A percentile compares a stretch with the other conserved stretches of the same genome.
Conservation (phyloP, 495 filamentous ascomycete genomes). For the Aspergillus leporis region DNA sequence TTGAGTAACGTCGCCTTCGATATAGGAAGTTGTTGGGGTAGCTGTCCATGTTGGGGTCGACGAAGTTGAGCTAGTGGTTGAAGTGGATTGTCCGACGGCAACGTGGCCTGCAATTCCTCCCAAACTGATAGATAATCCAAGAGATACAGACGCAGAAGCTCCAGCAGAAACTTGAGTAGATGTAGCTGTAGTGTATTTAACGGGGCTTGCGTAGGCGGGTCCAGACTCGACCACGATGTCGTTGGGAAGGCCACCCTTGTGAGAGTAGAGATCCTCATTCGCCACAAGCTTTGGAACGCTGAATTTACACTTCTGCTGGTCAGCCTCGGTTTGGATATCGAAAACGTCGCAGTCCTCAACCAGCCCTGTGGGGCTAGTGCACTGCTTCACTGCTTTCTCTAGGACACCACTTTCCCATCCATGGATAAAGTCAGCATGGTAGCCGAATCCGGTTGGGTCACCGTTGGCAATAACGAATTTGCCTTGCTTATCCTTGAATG, state of each 20-base stretch:
- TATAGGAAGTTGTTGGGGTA: constrained; percentile 28
- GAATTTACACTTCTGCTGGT: constrained; percentile 43
- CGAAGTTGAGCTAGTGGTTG: constrained; percentile 5
- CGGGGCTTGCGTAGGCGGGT: constrained; percentile 47
- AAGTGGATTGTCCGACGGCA: constrained; percentile 1
- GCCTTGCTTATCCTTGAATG: constrained; percentile 65
- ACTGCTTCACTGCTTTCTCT: constrained; percentile 45
- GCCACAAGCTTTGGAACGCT: constrained; percentile 45
- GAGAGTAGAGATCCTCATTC: constrained; percentile 35
- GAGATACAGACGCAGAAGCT: constrained; percentile 5
- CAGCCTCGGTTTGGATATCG: constrained; percentile 47
- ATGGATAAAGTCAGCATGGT: constrained; percentile 83
- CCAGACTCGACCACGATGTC: constrained; percentile 52
- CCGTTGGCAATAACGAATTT: constrained; percentile 81
- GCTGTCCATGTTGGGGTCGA: constrained; percentile 24
- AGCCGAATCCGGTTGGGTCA: constrained; percentile 78
- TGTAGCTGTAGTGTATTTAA: constrained; percentile 19
- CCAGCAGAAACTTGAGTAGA: background rate
- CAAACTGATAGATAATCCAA: constrained; percentile 15
- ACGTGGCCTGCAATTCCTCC: constrained; percentile 8
- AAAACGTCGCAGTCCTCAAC: constrained; percentile 62
- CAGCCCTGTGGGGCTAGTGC: constrained; percentile 53
- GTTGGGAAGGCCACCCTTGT: constrained; percentile 51
- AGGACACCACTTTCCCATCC: constrained; percentile 66
- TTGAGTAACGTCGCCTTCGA: constrained; percentile 29